Conservation (phyloP, 1,284 basidiomycete species). For the Microbotryum scabiosae region DNA sequence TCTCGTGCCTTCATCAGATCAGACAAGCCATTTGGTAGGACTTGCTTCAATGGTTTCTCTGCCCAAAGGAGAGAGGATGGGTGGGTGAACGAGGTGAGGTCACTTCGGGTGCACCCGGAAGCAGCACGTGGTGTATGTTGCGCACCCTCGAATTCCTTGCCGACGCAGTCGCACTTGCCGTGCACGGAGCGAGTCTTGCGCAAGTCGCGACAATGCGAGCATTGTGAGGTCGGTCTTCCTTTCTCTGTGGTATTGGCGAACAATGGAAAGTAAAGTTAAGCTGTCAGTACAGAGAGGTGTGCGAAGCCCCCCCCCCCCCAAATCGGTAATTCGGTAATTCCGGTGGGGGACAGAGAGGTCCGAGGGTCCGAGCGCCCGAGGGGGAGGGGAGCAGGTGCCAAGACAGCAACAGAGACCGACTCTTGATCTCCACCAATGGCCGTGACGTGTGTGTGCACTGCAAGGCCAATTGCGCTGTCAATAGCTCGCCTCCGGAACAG, state of each 20-base stretch:
- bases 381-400: neutral
- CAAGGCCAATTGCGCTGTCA: neutral
- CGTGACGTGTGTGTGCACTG: slow-evolving; percentile 26
- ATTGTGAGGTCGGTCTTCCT: slow-evolving; percentile 27
- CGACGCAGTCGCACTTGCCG: slow-evolving; percentile 23
- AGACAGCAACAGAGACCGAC: slow-evolving; percentile 9
- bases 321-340: no score
- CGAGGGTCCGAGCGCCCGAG: neutral
- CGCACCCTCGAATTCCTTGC: slow-evolving; percentile 8
- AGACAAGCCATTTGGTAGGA: slow-evolving; percentile 22
- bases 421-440: slow-evolving; percentile 26
- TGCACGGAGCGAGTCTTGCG: slow-evolving; percentile 25
- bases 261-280: neutral
- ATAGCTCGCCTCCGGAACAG: neutral
- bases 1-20: slow-evolving; percentile 5
- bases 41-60: slow-evolving; percentile 4
- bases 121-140: no score
- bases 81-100: no score
- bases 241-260: slow-evolving; percentile 10
- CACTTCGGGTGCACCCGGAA: no score
- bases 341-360: neutral
- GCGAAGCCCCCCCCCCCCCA: no score
- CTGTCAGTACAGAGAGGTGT: no score
- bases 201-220: slow-evolving; percentile 24
- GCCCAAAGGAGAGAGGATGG: neutral